A percentile compares a stretch with the other conserved stretches of the same genome.
These are phyloP conservation scores for Parasarocladium wereldwijsianum DNA, from an alignment of 2,329 filamentous ascomycete species.

Conservation along the genomic window DNA sequence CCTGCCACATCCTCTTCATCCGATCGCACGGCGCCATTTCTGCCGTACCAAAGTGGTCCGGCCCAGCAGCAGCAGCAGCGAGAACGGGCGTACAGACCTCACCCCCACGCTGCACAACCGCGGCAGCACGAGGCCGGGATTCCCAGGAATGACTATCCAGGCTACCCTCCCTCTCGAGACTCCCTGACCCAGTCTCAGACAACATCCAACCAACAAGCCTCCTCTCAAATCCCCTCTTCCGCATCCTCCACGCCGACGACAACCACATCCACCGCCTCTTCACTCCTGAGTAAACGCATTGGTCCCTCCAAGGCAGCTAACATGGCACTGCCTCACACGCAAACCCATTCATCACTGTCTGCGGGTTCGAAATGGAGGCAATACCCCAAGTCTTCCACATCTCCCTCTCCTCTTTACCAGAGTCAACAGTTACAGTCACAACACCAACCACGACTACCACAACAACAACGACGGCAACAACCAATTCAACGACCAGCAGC, in stretches of 20 bases:
- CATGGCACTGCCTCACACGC: constrained; percentile 21
- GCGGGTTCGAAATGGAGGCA: too few species aligned
- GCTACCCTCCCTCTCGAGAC: constrained; percentile 2
- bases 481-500: constrained; percentile 1
- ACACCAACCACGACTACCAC: background rate
- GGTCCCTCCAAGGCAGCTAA: constrained; percentile 32
- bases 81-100: constrained; percentile 8
- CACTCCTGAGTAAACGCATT: constrained; percentile 37
- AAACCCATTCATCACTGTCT: constrained; percentile 2
- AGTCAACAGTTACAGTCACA: constrained; percentile 7
- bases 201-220: constrained; percentile 5
- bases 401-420: too few species aligned
- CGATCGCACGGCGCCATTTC: background rate
- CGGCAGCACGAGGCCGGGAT: too few species aligned
- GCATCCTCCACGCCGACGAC: constrained; percentile 8
- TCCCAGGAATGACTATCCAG: too few species aligned
- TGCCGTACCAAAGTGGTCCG: too few species aligned
- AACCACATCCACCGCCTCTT: constrained; percentile 19
- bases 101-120: constrained; percentile 5
- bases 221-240: constrained; percentile 5
- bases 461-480: background rate
- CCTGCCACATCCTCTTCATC: constrained; percentile 8
- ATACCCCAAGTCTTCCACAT: too few species aligned
- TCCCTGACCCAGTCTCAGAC: constrained; percentile 1
- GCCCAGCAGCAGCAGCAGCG: constrained; percentile 11